phyloP scores from a whole-genome alignment of 2,329 filamentous ascomycete species.

The Passalora sequoiae region DNA sequence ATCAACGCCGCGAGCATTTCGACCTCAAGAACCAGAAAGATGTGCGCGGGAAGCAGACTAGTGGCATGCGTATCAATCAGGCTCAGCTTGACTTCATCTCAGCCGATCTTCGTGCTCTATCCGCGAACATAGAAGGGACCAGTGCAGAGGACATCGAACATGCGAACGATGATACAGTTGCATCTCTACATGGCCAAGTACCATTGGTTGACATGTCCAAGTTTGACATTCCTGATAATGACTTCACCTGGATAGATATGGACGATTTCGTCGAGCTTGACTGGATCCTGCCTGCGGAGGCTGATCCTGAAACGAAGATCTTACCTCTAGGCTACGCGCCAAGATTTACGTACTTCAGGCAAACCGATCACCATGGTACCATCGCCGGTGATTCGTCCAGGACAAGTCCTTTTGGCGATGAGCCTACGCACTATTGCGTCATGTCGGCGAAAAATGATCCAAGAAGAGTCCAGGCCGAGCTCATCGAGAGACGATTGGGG shows the following conservation, averaged over 20 bases:
- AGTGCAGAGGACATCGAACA: conserved; percentile 68
- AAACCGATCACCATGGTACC: conserved; percentile 82
- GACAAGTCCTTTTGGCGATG: conserved; percentile 84
- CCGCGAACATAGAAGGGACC: conserved; percentile 79
- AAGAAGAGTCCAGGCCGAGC: conserved; percentile 75
- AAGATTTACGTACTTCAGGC: conserved; percentile 93
- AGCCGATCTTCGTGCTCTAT: conserved; percentile 88
- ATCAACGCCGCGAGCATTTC: conserved; percentile 90
- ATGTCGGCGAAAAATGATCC: conserved; percentile 75
- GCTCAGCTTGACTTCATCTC: conserved; percentile 87
- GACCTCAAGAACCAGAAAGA: conserved; percentile 63
- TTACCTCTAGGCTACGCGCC: conserved; percentile 86
- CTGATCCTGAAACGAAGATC: conserved; percentile 90
- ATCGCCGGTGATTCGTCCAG: conserved; percentile 76
- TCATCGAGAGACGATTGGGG: conserved; percentile 75
- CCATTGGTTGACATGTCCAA: conserved; percentile 64
- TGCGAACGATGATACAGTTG: conserved; percentile 58
- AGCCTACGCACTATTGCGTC: conserved; percentile 89
- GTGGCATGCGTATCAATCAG: conserved; percentile 90
- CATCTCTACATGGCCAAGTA: conserved; percentile 50
- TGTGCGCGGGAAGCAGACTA: conserved; percentile 74
- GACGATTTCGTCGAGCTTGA: conserved; percentile 98
- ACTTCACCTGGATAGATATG: conserved; percentile 97
- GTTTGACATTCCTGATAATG: conserved; percentile 92
- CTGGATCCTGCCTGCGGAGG: conserved; percentile 86